Base-by-base conservation (phyloP, 1,284 basidiomycete genomes). In the Sanghuangporus sanghuang region DNA sequence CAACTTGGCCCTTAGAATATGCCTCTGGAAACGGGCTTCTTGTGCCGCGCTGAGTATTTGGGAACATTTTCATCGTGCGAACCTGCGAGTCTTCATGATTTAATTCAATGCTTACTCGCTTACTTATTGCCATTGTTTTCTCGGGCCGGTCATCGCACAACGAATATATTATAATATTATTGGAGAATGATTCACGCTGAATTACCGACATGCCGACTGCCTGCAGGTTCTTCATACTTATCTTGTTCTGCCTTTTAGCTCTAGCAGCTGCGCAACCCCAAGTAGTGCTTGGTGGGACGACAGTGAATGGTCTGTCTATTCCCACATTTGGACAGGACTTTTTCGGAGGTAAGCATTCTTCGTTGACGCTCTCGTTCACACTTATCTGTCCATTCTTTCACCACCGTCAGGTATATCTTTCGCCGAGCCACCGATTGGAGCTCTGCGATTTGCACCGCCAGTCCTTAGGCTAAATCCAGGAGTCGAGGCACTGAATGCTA, bases 401-500 rank as follows among this genome's bases (percentile, higher is more conserved):
- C 27, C 27, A 44, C 35, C 27, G 1, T 23, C 87, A 2, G 87
- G 87, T 1, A 83, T 92, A 55, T 88, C 85, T 0, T 91, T 82
- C 67, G 87, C 85, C n/a, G 73, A 82, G 65, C 79, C 86, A n/a
- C 89, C 85, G 0, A 68, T 81, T 6, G 83, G 83, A 0, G 27
- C 66, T 5, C 73, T 84, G 18, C 79, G 85, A 4, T 87, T 87
- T 75, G 81, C 79, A 66, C 79, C 83, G 27, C 88, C 89, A 3
- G 21, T 52, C 18, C 73, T 81, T 1, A 81, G 86, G 69, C 73
- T 71, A 8, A 69, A 69, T 11, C 0, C 74, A 84, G 1, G 81
- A 86, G 69, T 72, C 70, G 9, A 69, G 68, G 11, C 68, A 1
- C 73, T 77, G 48, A 71, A 81, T 67, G 84, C 85, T 1, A 77